These are phyloP conservation scores for Cairneyella variabilis DNA, from an alignment of 495 filamentous ascomycete species.

Conservation along the genomic window DNA sequence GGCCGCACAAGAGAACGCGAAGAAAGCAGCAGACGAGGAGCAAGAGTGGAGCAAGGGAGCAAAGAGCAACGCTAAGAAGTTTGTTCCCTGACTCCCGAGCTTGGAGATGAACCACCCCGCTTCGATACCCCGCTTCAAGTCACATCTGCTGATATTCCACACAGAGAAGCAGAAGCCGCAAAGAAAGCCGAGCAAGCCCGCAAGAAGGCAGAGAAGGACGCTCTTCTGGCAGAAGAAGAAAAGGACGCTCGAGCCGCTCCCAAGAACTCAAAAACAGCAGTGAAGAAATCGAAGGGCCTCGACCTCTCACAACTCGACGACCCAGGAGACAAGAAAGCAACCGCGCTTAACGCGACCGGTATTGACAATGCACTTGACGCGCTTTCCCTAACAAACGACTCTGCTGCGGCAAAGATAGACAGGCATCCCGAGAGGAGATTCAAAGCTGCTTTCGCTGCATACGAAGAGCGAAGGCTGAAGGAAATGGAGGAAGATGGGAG, in stretches of 20 bases:
- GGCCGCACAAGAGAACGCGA: conserved; percentile 64
- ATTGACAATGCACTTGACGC: conserved; percentile 92
- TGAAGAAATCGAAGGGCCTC: conserved; percentile 67
- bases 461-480: conserved; percentile 74
- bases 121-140: conserved; percentile 1
- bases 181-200: conserved; percentile 83
- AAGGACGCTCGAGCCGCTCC: conserved; percentile 60
- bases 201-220: conserved; percentile 86
- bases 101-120: conserved; percentile 6
- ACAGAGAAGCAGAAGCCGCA: conserved; percentile 75
- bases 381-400: conserved; percentile 54
- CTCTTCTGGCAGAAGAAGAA: conserved; percentile 81
- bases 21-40: conserved; percentile 64
- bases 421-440: conserved; percentile 80
- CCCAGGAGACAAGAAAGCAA: conserved; percentile 34
- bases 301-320: conserved; percentile 68
- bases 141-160: conserved; percentile 6
- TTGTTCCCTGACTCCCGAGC: conserved; percentile 25
- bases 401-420: conserved; percentile 62
- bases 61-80: conserved; percentile 86
- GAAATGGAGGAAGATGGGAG: conserved; percentile 78
- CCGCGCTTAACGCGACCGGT: conserved; percentile 70
- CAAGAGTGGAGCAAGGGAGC: conserved; percentile 80
- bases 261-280: conserved; percentile 52
- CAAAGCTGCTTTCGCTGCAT: conserved; percentile 84